Conservation (phyloP, 352 stramenopile genomes). For the Phytophthora uliginosa region DNA sequence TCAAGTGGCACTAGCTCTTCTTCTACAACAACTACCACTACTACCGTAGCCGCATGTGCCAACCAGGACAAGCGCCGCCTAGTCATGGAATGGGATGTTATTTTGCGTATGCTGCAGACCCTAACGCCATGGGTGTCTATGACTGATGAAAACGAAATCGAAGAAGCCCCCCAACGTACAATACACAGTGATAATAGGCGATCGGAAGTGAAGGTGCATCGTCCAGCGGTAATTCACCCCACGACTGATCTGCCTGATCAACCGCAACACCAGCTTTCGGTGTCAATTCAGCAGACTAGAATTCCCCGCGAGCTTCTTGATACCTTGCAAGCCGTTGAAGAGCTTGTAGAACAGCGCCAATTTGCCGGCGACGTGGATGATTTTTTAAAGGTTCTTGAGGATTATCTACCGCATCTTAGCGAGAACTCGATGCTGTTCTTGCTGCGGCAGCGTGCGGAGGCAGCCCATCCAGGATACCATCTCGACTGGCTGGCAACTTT, state of each 20-base stretch:
- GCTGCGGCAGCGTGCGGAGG: conserved; percentile 68
- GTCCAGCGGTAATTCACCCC: conserved; percentile 21
- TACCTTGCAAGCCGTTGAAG: conserved; percentile 78
- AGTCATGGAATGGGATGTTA: conserved; percentile 89
- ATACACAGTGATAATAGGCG: conserved; percentile 19
- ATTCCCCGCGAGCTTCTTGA: conserved; percentile 86
- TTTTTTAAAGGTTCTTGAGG: conserved; percentile 80
- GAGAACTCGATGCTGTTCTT: conserved; percentile 70
- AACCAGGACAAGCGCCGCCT: conserved; percentile 45
- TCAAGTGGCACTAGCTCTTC: conserved; percentile 4
- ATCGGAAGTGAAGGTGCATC: conserved; percentile 17
- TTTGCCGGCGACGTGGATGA: conserved; percentile 80
- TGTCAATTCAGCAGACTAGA: conserved; percentile 75
- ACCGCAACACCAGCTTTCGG: conserved; percentile 42
- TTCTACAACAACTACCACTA: not conserved
- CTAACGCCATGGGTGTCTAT: conserved; percentile 80
- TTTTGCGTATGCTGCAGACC: conserved; percentile 77
- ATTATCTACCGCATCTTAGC: conserved; percentile 76
- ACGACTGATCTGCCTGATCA: conserved; percentile 21
- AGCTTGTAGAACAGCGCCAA: conserved; percentile 63
- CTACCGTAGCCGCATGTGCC: not conserved
- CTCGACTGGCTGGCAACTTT: conserved; percentile 75
- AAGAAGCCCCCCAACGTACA: conserved; percentile 30
- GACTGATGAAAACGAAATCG: conserved; percentile 47
- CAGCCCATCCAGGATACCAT: conserved; percentile 74